Evolutionary conservation across 305 asterid genomes (phyloP).

Genomic region (Solanum aculeatissimum): DNA sequence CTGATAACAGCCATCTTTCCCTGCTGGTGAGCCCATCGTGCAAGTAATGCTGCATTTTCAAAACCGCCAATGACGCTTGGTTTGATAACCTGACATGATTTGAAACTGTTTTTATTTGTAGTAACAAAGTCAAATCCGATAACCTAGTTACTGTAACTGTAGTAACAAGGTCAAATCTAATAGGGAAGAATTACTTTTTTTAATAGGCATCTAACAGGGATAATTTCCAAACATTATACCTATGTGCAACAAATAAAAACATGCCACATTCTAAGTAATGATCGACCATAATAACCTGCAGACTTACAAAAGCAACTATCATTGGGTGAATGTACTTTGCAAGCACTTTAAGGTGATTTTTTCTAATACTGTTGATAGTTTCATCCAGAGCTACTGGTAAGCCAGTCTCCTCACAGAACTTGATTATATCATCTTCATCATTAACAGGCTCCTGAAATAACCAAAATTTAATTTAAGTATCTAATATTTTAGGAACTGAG

Average conservation of each 20-base stretch:
- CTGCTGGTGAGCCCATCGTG: conserved; percentile 91
- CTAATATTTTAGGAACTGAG: not conserved
- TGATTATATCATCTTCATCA: conserved; percentile 65
- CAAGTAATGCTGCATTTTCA: conserved; percentile 69
- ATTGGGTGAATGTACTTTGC: conserved; percentile 64
- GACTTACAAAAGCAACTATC: conserved; percentile 63
- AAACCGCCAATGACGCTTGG: conserved; percentile 92
- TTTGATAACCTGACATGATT: conserved; percentile 69
- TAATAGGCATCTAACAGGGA: not conserved
- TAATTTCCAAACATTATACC: not conserved
- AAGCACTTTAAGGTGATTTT: conserved; percentile 46
- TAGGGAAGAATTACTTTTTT: not conserved
- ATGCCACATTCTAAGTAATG: not conserved
- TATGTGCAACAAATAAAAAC: not conserved
- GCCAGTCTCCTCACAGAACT: conserved; percentile 78
- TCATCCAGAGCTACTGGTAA: conserved; percentile 95
- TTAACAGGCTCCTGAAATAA: conserved; percentile 75
- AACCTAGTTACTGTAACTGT: not conserved
- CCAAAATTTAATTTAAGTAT: not conserved
- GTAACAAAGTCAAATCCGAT: not conserved
- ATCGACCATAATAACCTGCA: not conserved
- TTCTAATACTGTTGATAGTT: conserved; percentile 47
- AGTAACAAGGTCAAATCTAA: not conserved
- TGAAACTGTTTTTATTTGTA: not conserved
- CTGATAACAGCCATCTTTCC: conserved; percentile 78